Evolutionary conservation across 306 rosid genomes (phyloP).

Genomic region (Dryas octopetala): DNA sequence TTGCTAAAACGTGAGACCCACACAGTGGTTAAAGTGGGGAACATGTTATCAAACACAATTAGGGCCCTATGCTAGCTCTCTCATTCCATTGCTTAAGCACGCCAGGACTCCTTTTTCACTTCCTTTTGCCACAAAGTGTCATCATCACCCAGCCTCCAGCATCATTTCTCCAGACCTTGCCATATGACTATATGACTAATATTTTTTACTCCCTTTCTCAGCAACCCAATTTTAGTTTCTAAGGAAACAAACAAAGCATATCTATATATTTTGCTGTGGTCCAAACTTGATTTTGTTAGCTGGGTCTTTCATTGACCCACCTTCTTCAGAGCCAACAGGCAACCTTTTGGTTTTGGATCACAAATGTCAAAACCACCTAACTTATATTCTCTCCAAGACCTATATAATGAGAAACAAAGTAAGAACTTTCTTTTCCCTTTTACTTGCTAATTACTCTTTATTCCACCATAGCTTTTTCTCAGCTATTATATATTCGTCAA

Average conservation of each 20-base stretch:
- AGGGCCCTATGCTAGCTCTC: constrained; percentile 37
- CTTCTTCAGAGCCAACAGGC: constrained; percentile 30
- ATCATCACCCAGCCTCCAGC: constrained; percentile 63
- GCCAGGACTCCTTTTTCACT: constrained; percentile 45
- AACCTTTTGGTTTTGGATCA: constrained; percentile 34
- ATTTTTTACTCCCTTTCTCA: background rate
- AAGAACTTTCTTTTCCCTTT: constrained; percentile 36
- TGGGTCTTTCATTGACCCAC: constrained; percentile 20
- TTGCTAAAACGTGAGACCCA: constrained; percentile 41
- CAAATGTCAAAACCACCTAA: constrained; percentile 33
- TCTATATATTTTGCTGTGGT: background rate
- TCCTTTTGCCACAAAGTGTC: constrained; percentile 45
- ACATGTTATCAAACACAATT: constrained; percentile 59
- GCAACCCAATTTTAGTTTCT: constrained; percentile 2
- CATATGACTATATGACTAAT: constrained; percentile 22
- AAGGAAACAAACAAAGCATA: constrained; percentile 6
- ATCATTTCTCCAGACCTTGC: constrained; percentile 63
- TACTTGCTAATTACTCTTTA: constrained; percentile 30
- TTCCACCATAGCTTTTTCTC: constrained; percentile 31
- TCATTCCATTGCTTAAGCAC: constrained; percentile 49
- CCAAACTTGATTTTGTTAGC: background rate
- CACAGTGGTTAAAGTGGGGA: constrained; percentile 55
- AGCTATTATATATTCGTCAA: constrained; percentile 22
- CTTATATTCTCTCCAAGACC: constrained; percentile 30
- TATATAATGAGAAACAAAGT: constrained; percentile 33